Conservation (phyloP, 441 rosid genomes). For the Gossypium davidsonii region DNA sequence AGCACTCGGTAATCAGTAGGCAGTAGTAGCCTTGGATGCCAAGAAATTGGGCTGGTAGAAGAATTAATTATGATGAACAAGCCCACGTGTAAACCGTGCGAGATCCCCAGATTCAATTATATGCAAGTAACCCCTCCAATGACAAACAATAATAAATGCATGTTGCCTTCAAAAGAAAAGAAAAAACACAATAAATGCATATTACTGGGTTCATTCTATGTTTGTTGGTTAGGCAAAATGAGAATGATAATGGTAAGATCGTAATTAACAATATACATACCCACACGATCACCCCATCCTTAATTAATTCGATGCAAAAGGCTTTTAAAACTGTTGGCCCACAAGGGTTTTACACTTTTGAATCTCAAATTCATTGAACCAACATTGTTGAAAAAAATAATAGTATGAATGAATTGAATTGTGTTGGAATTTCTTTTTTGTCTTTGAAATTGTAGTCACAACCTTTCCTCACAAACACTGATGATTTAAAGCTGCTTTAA, state of each 20-base stretch:
- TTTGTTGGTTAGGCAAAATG: neutral
- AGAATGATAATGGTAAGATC: neutral
- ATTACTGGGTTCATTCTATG: neutral
- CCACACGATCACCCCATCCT: conserved; percentile 9
- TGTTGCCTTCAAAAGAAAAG: neutral
- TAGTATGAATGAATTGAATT: neutral
- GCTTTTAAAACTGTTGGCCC: neutral
- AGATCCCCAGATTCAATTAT: neutral
- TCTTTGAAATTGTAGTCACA: conserved; percentile 4
- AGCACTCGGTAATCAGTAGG: neutral
- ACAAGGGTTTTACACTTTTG: neutral
- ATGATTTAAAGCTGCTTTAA: conserved; percentile 21
- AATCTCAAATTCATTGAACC: neutral
- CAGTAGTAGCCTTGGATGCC: neutral
- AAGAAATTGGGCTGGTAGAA: neutral
- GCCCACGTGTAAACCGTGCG: neutral
- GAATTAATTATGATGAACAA: neutral
- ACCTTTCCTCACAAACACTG: conserved; percentile 21
- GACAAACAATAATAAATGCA: neutral
- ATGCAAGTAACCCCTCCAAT: neutral
- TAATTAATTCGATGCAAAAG: neutral
- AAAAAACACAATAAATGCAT: neutral
- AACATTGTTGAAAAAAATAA: neutral
- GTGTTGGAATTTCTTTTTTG: neutral
- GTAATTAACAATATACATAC: neutral